A percentile compares a stretch with the other conserved stretches of the same genome.
These are phyloP conservation scores for Hansfordia pulvinata DNA, from an alignment of 2,329 filamentous ascomycete genomes.

Conservation along the genomic window DNA sequence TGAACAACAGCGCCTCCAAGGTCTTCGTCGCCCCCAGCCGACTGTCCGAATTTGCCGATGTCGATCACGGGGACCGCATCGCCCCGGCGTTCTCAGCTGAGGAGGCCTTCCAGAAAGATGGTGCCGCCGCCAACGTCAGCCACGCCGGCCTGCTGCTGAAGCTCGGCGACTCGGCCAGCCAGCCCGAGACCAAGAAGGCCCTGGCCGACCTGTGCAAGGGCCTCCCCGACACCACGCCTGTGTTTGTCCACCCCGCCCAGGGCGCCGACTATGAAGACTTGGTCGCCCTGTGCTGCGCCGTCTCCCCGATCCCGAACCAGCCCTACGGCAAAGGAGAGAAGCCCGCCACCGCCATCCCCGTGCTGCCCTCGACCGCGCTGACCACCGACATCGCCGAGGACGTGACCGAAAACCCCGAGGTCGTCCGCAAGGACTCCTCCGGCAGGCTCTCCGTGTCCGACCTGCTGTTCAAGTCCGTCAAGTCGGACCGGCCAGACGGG, in stretches of 20 bases:
- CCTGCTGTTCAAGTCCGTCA: conserved; percentile 62
- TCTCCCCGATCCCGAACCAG: conserved; percentile 32
- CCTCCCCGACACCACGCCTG: conserved; percentile 30
- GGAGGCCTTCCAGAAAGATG: too few relatives aligned
- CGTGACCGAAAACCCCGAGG: too few relatives aligned
- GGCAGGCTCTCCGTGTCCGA: conserved; percentile 52
- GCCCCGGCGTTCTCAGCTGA: conserved; percentile 39
- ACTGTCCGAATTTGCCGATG: conserved; percentile 42
- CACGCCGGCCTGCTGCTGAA: conserved; percentile 36
- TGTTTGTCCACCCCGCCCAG: conserved; percentile 37
- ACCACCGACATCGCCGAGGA: conserved; percentile 57
- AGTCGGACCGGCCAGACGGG: conserved; percentile 69
- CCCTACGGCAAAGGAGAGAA: too few relatives aligned
- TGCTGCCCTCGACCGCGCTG: conserved; percentile 58
- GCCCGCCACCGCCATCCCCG: conserved; percentile 49
- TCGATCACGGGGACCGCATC: conserved; percentile 43
- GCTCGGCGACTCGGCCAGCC: conserved; percentile 23
- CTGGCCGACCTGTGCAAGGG: too few relatives aligned
- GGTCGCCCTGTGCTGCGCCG: conserved; percentile 30
- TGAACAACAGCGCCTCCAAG: conserved; percentile 75
- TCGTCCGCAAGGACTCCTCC: conserved; percentile 35
- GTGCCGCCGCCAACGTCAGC: too few relatives aligned
- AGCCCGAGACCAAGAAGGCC: conserved; percentile 28
- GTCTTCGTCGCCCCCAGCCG: conserved; percentile 68
- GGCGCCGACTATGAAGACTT: conserved; percentile 30